Evolutionary conservation across 139 green algal genomes (phyloP), one percentile per base, ranked within the genome.

Genomic region (Trebouxia sp.): DNA sequence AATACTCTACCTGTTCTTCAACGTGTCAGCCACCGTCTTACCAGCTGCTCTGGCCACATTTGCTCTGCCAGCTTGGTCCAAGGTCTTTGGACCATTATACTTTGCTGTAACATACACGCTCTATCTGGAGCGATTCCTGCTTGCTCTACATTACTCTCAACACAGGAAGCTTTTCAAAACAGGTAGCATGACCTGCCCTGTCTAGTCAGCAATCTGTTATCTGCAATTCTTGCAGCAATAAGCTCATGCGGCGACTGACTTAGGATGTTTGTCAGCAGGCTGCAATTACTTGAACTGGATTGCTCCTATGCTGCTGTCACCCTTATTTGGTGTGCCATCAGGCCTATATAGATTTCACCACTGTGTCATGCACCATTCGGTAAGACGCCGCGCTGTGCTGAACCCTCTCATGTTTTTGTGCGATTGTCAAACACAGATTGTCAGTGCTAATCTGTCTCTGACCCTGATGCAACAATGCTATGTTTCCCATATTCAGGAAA

Each of bases 291-390:
- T 95, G 6, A 93, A 95, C 62, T 12, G 24, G 0, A 3, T 94
- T 9, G 50, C 86, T 4, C 85, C 87, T 11, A 82, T 89, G 20
- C 3, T 94, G 7, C 67, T 95, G 51, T 77, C 84, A 0, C 90
- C 90, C 0, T 69, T 96, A 38, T 95, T 90, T 84, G 91, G 92
- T 4, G 75, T 97, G 22, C 92, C 93, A 28, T 80, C 70, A 39
- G 94, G 93, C 26, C 82, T 95, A 47, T 98, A 98, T 81, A 76
- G 78, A 15, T 79, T 94, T 6, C 94, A 98, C 76, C 94, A 98
- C 77, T 85, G 89, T 51, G 43, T 97, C 41, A 98, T 98, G 94
- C 94, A 98, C 69, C 94, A 98, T 87, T 80, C 88, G 37, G 92
- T 91, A 55, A 67, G 56, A 38, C 15, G 56, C 17, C 41, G 70